Conservation (phyloP, 2,329 filamentous ascomycete genomes). For the Aspergillus tubingensis region DNA sequence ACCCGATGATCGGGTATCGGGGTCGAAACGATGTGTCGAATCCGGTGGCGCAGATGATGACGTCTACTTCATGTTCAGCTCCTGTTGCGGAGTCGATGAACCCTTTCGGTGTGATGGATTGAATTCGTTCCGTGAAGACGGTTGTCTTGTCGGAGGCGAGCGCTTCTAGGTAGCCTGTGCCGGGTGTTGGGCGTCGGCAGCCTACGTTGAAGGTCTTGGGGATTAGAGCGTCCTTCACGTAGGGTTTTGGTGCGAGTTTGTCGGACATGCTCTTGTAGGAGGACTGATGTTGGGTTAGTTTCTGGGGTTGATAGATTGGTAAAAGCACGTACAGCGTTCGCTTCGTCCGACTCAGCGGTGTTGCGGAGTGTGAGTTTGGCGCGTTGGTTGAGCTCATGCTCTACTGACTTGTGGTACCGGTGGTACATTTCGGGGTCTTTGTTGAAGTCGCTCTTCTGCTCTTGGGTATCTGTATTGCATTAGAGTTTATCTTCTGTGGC, state of each 20-base stretch:
- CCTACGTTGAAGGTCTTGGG: slow-evolving; percentile 42
- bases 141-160: slow-evolving; percentile 62
- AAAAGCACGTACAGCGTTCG: slow-evolving; percentile 4
- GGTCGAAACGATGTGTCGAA: slow-evolving; percentile 39
- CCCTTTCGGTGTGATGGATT: slow-evolving; percentile 32
- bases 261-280: slow-evolving; percentile 6
- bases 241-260: slow-evolving; percentile 28
- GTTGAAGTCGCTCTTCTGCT: slow-evolving; percentile 11
- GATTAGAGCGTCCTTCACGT: slow-evolving; percentile 37
- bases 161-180: slow-evolving; percentile 58
- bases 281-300: not conserved
- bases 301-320: not conserved
- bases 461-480: not conserved
- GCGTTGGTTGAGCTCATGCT: slow-evolving; percentile 10
- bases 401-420: slow-evolving; percentile 11
- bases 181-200: slow-evolving; percentile 49
- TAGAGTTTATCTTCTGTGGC: not conserved
- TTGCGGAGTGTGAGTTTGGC: slow-evolving; percentile 8
- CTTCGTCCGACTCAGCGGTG: slow-evolving; percentile 13
- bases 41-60: slow-evolving; percentile 40
- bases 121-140: slow-evolving; percentile 59
- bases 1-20: slow-evolving; percentile 35
- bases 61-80: slow-evolving; percentile 32
- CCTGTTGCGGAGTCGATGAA: slow-evolving; percentile 36
- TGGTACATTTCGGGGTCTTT: slow-evolving; percentile 10